Conservation (phyloP, 2,329 filamentous ascomycete genomes). For the Paraconiothyrium sp. region DNA sequence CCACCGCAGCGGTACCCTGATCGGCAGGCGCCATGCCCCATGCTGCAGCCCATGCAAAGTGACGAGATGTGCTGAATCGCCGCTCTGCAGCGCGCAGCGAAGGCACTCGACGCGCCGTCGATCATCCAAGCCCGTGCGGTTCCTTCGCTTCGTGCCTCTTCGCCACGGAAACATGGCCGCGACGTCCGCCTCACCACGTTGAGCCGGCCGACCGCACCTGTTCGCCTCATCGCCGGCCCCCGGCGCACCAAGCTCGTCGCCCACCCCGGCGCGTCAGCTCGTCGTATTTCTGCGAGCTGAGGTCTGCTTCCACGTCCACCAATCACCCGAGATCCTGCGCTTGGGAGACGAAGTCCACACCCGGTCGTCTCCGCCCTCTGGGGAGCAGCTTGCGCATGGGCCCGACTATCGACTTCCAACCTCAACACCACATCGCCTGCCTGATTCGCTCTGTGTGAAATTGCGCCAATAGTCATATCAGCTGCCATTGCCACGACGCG, state of each 20-base stretch:
- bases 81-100: neutral
- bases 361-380: conserved; percentile 29
- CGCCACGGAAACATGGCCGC: conserved; percentile 6
- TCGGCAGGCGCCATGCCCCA: conserved; percentile 24
- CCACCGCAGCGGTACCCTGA: conserved; percentile 25
- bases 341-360: conserved; percentile 30
- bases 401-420: conserved; percentile 10
- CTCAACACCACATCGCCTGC: conserved; percentile 1
- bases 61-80: conserved; percentile 4
- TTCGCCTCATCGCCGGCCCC: neutral
- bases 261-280: neutral
- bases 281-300: conserved; percentile 3
- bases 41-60: neutral
- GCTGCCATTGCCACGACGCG: neutral
- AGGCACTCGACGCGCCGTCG: conserved; percentile 15
- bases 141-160: neutral
- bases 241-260: neutral
- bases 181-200: conserved; percentile 1
- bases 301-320: conserved; percentile 13
- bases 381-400: conserved; percentile 17
- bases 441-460: conserved; percentile 16
- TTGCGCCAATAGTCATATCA: neutral
- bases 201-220: neutral
- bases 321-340: conserved; percentile 27
- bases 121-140: conserved; percentile 13